Evolutionary conservation across 257 asterid genomes (phyloP), one percentile per base, ranked within the genome.

Genomic region (Hygrophila difformis): DNA sequence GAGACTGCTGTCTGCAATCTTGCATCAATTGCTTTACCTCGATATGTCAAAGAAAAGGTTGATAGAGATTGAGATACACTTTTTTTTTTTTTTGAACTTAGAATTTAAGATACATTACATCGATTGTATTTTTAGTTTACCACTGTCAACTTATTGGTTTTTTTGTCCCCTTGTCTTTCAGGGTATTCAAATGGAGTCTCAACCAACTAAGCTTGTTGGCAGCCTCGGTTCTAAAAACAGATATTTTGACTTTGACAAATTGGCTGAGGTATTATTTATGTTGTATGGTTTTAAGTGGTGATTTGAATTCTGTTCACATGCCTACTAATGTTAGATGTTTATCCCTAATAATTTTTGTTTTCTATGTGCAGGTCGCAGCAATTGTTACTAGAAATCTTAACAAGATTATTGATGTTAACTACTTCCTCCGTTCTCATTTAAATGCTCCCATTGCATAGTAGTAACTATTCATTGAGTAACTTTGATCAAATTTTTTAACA

Each of bases 1-100:
- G 96, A 89, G 74, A 82, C 98, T 73, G 96, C 96, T 12, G 96
- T 91, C 8, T 91, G 96, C 68, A 91, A 91, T 68, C 70, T 91
- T 47, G 96, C 98, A 44, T 91, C 98, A 41, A 86, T 86, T 75
- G 98, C 96, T 55, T 66, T 86, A 24, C 96, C 96, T 15, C 69
- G 98, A 46, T 91, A 75, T 70, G 96, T 91, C 47, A 76, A 78
- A 60, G 98, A 91, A 55, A 77, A 82, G 98, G 98, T 87, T 47
- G 44, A 29, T 67, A 51, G n/a, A n/a, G n/a, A n/a, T n/a, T n/a
- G n/a, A n/a, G n/a, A n/a, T n/a, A n/a, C n/a, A n/a, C n/a, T n/a
- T n/a, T n/a, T n/a, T n/a, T 56, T 31, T 18, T 1, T 61, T 4
- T 9, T 33, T 33, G 8, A 26, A 3, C 31, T 26, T n/a, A n/a